Percentiles rank a stretch among this genome's conserved stretches.
These are phyloP conservation scores for Syzygium aromaticum DNA, from an alignment of 345 rosid species.

Conservation along the genomic window DNA sequence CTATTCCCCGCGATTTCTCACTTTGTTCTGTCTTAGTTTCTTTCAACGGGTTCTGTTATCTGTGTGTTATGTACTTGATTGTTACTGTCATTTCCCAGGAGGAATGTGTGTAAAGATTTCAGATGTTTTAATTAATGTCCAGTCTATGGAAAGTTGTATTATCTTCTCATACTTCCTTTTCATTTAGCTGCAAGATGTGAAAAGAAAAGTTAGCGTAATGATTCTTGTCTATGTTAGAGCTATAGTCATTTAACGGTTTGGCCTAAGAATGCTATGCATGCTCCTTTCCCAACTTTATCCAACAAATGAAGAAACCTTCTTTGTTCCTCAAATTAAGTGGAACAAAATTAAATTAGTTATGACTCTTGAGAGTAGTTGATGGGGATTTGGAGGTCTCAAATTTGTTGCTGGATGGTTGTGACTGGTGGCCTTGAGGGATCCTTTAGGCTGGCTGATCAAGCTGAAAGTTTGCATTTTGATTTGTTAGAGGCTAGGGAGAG, in stretches of 20 bases:
- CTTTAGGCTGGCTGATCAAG: background rate
- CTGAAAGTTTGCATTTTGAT: background rate
- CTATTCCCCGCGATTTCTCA: background rate
- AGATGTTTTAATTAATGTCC: background rate
- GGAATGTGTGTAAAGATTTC: background rate
- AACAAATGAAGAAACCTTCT: background rate
- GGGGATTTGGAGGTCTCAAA: background rate
- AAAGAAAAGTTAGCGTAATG: background rate
- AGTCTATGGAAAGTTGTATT: background rate
- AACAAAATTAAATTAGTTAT: background rate
- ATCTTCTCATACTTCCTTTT: background rate
- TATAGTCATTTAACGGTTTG: background rate
- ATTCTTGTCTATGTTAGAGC: background rate
- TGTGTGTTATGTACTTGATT: background rate
- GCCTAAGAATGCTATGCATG: background rate
- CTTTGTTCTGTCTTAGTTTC: background rate
- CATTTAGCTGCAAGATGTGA: background rate
- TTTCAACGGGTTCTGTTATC: background rate
- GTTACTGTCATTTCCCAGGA: background rate
- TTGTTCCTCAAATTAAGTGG: background rate
- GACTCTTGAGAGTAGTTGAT: background rate
- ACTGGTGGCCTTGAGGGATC: background rate
- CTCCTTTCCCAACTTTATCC: background rate
- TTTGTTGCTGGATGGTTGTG: background rate
- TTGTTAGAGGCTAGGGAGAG: background rate